A percentile compares a stretch with the other conserved stretches of the same genome.
Evolutionary conservation across 1,284 basidiomycete genomes (phyloP).

Genomic region (Peniophora sp.): DNA sequence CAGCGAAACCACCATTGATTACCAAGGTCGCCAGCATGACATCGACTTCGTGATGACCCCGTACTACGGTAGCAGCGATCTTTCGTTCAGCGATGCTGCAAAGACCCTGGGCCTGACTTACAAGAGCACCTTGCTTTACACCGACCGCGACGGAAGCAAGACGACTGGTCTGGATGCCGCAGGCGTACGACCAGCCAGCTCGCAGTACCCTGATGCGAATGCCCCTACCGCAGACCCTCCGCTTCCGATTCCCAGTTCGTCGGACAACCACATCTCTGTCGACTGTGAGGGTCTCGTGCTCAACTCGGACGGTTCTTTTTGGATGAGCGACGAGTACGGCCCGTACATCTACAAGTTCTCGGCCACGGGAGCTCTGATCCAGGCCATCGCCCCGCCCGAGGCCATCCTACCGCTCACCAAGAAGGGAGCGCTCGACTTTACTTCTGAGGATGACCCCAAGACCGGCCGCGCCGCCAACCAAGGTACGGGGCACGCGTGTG

Average conservation of each 20-base stretch:
- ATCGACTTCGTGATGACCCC: slow-evolving; percentile 54
- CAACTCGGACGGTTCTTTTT: slow-evolving; percentile 54
- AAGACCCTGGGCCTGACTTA: slow-evolving; percentile 49
- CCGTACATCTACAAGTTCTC: slow-evolving; percentile 59
- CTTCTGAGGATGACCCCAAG: slow-evolving; percentile 37
- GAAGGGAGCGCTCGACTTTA: slow-evolving; percentile 48
- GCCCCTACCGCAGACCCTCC: slow-evolving; percentile 18
- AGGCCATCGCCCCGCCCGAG: slow-evolving; percentile 52
- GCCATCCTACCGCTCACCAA: slow-evolving; percentile 40
- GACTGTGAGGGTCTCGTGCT: slow-evolving; percentile 58
- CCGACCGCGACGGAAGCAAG: slow-evolving; percentile 38
- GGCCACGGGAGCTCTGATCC: slow-evolving; percentile 37
- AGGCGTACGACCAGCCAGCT: slow-evolving; percentile 33
- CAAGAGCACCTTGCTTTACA: slow-evolving; percentile 43
- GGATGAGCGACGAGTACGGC: slow-evolving; percentile 64
- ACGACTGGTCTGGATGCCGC: slow-evolving; percentile 59
- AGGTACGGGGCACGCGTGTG: slow-evolving; percentile 21
- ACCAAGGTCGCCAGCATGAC: slow-evolving; percentile 48
- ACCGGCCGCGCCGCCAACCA: slow-evolving; percentile 43
- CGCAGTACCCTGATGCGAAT: slow-evolving; percentile 18
- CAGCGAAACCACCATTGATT: slow-evolving; percentile 50
- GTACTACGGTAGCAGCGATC: slow-evolving; percentile 38
- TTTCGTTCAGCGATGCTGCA: slow-evolving; percentile 43
- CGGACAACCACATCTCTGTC: slow-evolving; percentile 41
- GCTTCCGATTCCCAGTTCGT: slow-evolving; percentile 39